These are phyloP conservation scores for Corynespora cassiicola DNA, from an alignment of 2,329 filamentous ascomycete genomes.

Conservation along the genomic window DNA sequence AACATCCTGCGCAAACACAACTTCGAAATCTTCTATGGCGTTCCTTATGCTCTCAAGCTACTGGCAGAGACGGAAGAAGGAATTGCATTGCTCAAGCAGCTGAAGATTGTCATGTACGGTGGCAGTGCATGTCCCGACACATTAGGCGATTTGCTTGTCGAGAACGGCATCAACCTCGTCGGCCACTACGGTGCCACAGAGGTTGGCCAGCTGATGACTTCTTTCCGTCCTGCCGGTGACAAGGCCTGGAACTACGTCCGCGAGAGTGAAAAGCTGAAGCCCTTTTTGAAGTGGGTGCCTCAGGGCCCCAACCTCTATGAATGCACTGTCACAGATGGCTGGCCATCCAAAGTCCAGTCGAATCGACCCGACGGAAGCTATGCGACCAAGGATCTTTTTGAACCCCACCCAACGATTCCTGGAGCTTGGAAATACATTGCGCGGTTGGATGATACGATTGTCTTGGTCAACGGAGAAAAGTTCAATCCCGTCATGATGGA, in stretches of 20 bases:
- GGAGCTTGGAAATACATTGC: slow-evolving; percentile 56
- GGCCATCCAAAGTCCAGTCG: slow-evolving; percentile 42
- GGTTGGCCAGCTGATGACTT: slow-evolving; percentile 69
- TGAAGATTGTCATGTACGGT: slow-evolving; percentile 64
- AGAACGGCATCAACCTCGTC: slow-evolving; percentile 61
- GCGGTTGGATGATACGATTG: slow-evolving; percentile 55
- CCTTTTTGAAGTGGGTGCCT: slow-evolving; percentile 50
- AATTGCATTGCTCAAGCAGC: slow-evolving; percentile 53
- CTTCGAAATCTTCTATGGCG: slow-evolving; percentile 66
- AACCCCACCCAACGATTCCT: slow-evolving; percentile 50
- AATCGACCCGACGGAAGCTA: slow-evolving; percentile 26
- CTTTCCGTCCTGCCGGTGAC: slow-evolving; percentile 60
- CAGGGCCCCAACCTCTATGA: slow-evolving; percentile 50
- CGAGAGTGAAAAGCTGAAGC: slow-evolving; percentile 47
- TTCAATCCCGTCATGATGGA: slow-evolving; percentile 59
- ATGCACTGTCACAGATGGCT: slow-evolving; percentile 42
- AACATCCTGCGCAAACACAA: slow-evolving; percentile 26
- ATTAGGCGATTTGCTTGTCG: slow-evolving; percentile 61
- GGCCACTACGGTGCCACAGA: slow-evolving; percentile 68
- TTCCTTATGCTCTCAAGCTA: slow-evolving; percentile 70
- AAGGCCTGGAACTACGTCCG: slow-evolving; percentile 67
- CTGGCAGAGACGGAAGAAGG: slow-evolving; percentile 65
- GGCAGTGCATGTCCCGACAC: slow-evolving; percentile 66
- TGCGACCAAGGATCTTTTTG: slow-evolving; percentile 52
- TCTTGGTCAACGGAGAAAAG: slow-evolving; percentile 58